These are phyloP conservation scores for Leishmania braziliensis DNA, from an alignment of 208 protist species.

Conservation along the genomic window DNA sequence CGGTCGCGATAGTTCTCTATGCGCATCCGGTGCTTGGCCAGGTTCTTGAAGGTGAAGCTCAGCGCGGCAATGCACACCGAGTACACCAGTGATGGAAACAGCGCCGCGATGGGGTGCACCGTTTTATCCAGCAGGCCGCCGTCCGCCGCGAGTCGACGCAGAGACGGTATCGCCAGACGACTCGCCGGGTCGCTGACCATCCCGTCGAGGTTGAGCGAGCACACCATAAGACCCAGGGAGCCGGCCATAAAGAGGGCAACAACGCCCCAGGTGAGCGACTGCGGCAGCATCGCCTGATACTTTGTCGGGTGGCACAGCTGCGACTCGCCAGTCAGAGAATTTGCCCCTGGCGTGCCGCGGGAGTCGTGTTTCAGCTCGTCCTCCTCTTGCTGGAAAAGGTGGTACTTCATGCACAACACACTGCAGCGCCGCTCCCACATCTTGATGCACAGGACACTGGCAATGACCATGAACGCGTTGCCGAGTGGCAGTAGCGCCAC, in stretches of 20 bases:
- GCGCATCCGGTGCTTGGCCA: constrained; percentile 56
- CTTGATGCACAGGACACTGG: constrained; percentile 61
- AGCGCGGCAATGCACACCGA: constrained; percentile 38
- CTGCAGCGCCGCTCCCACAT: constrained; percentile 64
- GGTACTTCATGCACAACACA: constrained; percentile 38
- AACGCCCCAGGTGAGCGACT: constrained; percentile 44
- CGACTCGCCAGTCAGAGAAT: constrained; percentile 46
- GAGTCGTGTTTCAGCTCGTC: constrained; percentile 53
- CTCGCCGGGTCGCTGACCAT: constrained; percentile 30
- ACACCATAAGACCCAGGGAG: constrained; percentile 42
- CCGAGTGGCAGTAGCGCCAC: constrained; percentile 38
- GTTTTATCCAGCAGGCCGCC: constrained; percentile 51
- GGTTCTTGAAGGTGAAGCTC: constrained; percentile 47
- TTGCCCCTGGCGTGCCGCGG: constrained; percentile 27
- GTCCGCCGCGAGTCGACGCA: constrained; percentile 34
- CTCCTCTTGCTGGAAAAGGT: constrained; percentile 48
- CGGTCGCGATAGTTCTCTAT: constrained; percentile 70
- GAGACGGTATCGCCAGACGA: constrained; percentile 28
- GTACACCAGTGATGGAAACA: constrained; percentile 50
- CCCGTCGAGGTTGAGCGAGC: constrained; percentile 62
- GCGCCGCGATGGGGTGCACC: constrained; percentile 21
- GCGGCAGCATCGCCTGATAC: constrained; percentile 40
- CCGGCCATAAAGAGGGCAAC: constrained; percentile 44
- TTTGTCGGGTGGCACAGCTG: constrained; percentile 51
- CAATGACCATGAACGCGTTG: constrained; percentile 46